phyloP scores from a whole-genome alignment of 225 moss, liverwort and hornwort species.

The Ulota crispa region DNA sequence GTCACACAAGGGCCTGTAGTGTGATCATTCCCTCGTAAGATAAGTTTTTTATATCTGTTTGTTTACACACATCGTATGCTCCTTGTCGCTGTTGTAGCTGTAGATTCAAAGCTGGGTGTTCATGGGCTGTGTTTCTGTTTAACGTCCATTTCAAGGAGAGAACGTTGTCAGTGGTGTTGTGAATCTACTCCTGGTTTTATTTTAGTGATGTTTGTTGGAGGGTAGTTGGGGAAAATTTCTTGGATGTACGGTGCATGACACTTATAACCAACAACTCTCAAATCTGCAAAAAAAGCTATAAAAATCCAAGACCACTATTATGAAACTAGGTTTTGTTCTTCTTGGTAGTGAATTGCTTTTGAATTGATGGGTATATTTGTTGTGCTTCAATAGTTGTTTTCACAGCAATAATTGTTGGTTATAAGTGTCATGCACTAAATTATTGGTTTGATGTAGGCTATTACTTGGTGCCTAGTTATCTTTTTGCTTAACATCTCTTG shows the following conservation, averaged over 20 bases:
- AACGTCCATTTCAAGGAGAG: conserved; percentile 22
- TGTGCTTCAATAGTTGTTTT: no score
- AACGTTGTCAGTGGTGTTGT: conserved; percentile 23
- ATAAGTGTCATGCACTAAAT: no score
- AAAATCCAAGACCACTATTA: no score
- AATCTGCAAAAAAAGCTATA: no score
- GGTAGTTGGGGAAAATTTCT: not conserved
- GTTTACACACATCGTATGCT: conserved; percentile 32
- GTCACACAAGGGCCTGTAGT: conserved; percentile 36
- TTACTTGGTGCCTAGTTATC: no score
- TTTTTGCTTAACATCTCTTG: no score
- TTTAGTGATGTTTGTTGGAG: not conserved
- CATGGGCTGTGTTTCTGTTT: conserved; percentile 20
- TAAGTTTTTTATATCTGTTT: conserved; percentile 31
- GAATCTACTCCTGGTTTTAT: not conserved
- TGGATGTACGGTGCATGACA: not conserved
- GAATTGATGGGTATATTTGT: no score
- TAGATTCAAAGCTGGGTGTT: conserved; percentile 27
- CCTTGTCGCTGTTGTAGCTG: conserved; percentile 17
- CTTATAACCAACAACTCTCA: no score
- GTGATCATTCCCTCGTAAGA: conserved; percentile 29
- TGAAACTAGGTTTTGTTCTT: no score
- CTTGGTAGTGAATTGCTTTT: no score
- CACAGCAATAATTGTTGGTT: no score
- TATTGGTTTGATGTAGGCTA: no score